phyloP scores from a whole-genome alignment of 1,139 yeast genomes.

The Candida sanyaensis region DNA sequence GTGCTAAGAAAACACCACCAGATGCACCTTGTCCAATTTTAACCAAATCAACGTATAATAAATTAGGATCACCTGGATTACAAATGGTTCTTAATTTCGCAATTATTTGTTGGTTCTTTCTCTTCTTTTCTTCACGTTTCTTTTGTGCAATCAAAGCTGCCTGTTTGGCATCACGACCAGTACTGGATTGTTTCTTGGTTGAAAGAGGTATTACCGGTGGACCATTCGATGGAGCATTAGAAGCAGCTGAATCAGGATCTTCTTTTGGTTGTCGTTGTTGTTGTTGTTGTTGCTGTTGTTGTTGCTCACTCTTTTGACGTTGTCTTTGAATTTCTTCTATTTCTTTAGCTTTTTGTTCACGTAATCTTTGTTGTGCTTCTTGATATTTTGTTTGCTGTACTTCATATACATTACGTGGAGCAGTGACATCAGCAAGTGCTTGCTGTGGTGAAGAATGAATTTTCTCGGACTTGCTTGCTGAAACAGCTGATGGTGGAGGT shows the following conservation, averaged over 20 bases:
- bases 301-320: conserved; percentile 14
- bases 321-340: conserved; percentile 9
- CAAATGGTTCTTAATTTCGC: conserved; percentile 76
- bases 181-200: conserved; percentile 18
- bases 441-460: conserved; percentile 14
- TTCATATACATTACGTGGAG: conserved; percentile 10
- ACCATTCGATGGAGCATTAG: conserved; percentile 1
- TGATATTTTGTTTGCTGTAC: conserved; percentile 13
- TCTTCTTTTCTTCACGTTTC: conserved; percentile 74
- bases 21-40: conserved; percentile 98
- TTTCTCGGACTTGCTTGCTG: not conserved
- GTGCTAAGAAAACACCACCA: conserved; percentile 95
- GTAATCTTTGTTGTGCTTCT: conserved; percentile 14
- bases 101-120: conserved; percentile 68
- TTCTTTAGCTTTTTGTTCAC: conserved; percentile 13
- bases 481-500: conserved; percentile 28
- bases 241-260: not conserved
- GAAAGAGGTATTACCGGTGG: conserved; percentile 4
- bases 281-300: conserved; percentile 11
- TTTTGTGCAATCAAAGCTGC: conserved; percentile 62
- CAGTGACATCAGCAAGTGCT: conserved; percentile 16
- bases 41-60: conserved; percentile 62
- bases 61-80: conserved; percentile 84
- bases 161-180: conserved; percentile 54
- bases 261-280: not conserved